Evolutionary conservation across 1,284 basidiomycete genomes (phyloP).

Genomic region (Cryptococcus hybrid): DNA sequence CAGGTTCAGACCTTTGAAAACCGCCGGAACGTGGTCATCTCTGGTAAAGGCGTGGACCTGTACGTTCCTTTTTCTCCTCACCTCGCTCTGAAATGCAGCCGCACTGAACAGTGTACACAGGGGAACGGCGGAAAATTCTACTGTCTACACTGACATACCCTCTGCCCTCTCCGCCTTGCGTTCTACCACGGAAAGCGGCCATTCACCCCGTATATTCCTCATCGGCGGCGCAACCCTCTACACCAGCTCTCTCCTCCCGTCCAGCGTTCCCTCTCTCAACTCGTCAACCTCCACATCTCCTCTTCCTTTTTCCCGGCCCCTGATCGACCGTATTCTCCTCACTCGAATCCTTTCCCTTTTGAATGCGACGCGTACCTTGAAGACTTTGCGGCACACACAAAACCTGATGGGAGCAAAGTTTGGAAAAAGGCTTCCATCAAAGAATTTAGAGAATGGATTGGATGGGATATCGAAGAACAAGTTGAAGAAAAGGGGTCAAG

Average conservation of each 20-base stretch:
- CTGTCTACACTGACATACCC: slow-evolving; percentile 33
- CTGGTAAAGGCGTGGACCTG: slow-evolving; percentile 63
- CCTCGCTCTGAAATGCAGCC: not conserved
- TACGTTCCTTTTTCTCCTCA: slow-evolving; percentile 49
- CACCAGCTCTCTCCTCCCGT: slow-evolving; percentile 60
- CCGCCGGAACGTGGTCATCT: slow-evolving; percentile 80
- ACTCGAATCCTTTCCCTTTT: slow-evolving; percentile 75
- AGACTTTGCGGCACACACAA: slow-evolving; percentile 57
- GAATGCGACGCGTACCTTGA: slow-evolving; percentile 89
- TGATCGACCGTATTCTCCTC: slow-evolving; percentile 76
- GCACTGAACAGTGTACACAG: not conserved
- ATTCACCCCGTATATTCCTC: slow-evolving; percentile 60
- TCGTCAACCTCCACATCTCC: slow-evolving; percentile 78
- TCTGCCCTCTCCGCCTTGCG: slow-evolving; percentile 28
- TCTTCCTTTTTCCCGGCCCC: slow-evolving; percentile 50
- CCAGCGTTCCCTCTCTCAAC: slow-evolving; percentile 38
- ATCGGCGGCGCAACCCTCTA: slow-evolving; percentile 91
- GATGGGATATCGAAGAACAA: slow-evolving; percentile 70
- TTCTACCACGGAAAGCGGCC: not conserved
- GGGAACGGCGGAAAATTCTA: slow-evolving; percentile 16
- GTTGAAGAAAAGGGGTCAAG: slow-evolving; percentile 73
- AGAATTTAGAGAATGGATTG: slow-evolving; percentile 70
- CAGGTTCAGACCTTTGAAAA: slow-evolving; percentile 79
- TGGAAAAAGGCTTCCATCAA: slow-evolving; percentile 65
- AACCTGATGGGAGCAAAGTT: slow-evolving; percentile 9